Conservation (phyloP, 306 rosid genomes). For the Vigna angularis region DNA sequence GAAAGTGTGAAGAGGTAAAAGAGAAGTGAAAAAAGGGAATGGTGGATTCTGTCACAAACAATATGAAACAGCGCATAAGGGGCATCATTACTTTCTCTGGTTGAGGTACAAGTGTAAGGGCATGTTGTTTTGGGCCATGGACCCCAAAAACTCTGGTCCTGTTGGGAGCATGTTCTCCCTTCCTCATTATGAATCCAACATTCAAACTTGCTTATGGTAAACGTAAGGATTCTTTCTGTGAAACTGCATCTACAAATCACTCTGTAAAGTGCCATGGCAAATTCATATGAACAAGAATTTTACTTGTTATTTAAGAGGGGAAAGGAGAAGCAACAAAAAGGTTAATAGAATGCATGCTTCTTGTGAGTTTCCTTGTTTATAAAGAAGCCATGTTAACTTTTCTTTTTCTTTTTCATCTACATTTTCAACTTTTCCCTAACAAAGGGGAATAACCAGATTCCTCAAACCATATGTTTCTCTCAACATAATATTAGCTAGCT, state of each 20-base stretch:
- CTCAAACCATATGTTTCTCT: conserved; percentile 16
- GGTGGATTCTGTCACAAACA: conserved; percentile 39
- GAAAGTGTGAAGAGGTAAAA: conserved; percentile 12
- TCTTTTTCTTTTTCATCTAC: conserved; percentile 36
- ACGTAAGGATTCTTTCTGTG: conserved; percentile 41
- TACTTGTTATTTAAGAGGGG: not conserved
- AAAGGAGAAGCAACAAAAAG: conserved; percentile 30
- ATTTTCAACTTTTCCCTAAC: conserved; percentile 21
- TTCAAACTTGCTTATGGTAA: conserved; percentile 48
- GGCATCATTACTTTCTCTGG: conserved; percentile 42
- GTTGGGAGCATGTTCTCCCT: conserved; percentile 41
- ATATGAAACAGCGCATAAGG: conserved; percentile 43
- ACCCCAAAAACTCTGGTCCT: conserved; percentile 42
- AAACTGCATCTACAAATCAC: conserved; percentile 27
- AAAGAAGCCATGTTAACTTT: conserved; percentile 46
- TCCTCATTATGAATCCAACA: conserved; percentile 40
- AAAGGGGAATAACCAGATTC: conserved; percentile 42
- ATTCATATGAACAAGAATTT: conserved; percentile 9
- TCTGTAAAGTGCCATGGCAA: not conserved
- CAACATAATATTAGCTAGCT: conserved; percentile 12
- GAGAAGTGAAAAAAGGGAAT: conserved; percentile 34
- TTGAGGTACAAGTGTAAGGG: conserved; percentile 38
- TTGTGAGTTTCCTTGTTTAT: conserved; percentile 32
- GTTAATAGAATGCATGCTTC: conserved; percentile 45
- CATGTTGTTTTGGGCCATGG: conserved; percentile 45